Evolutionary conservation across 73 alveolate species (phyloP).

Genomic region (Vitrella brassicaformis): DNA sequence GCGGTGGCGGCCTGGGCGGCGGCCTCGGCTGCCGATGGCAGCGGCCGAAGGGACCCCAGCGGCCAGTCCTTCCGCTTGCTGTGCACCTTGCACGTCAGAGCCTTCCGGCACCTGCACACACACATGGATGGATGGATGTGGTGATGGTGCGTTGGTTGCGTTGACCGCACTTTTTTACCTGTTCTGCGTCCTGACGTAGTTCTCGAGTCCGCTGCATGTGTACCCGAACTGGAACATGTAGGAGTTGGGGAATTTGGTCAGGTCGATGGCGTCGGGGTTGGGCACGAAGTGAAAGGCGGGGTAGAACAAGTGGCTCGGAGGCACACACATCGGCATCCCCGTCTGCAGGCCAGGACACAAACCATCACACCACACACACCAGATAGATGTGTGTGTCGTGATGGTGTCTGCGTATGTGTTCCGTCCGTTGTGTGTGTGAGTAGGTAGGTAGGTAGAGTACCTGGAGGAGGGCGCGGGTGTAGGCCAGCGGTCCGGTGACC

Average conservation of each 20-base stretch:
- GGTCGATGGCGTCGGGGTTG: slow-evolving; percentile 32
- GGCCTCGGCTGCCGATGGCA: slow-evolving; percentile 6
- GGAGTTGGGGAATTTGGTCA: slow-evolving; percentile 14
- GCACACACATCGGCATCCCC: background rate
- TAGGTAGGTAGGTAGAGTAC: slow-evolving; percentile 11
- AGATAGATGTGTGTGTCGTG: too few relatives aligned
- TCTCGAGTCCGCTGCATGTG: slow-evolving; percentile 28
- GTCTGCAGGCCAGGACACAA: background rate
- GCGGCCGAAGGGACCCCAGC: slow-evolving; percentile 9
- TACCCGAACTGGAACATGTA: slow-evolving; percentile 31
- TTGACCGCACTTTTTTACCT: too few relatives aligned
- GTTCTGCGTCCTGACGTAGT: background rate
- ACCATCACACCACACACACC: too few relatives aligned
- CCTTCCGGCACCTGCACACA: slow-evolving; percentile 8
- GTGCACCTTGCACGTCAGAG: background rate
- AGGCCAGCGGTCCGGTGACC: slow-evolving; percentile 28
- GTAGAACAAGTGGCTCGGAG: background rate
- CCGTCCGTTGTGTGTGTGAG: too few relatives aligned
- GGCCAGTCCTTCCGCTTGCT: slow-evolving; percentile 12
- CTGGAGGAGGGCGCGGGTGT: slow-evolving; percentile 25
- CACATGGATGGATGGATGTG: too few relatives aligned
- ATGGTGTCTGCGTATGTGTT: too few relatives aligned
- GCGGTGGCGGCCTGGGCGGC: slow-evolving; percentile 5
- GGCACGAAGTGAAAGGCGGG: slow-evolving; percentile 28
- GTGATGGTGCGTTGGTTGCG: too few relatives aligned